Evolutionary conservation across 371 early-diverging fungal genomes (phyloP), one percentile per base, ranked within the genome.

Genomic region (Gilbertella persicaria): DNA sequence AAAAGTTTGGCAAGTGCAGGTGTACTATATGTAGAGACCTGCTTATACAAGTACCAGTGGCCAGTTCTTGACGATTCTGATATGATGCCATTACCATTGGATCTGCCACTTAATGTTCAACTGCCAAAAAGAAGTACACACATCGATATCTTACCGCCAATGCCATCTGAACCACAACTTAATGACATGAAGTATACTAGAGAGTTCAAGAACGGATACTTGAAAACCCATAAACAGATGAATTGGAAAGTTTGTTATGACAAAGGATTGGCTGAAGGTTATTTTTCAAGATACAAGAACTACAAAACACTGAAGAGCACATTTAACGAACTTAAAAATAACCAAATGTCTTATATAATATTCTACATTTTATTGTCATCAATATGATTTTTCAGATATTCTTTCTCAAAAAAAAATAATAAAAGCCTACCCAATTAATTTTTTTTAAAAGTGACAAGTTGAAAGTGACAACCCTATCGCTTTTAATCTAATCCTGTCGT

Each of bases 161-260:
- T 51, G 38, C 43, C 43, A 41, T 43, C 43, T 42, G 43, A 42
- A 43, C 43, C 43, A 51, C 52, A 30, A 51, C 43, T 42, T 23
- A 43, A 51, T 33, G 52, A 43, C 17, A 43, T 51, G 23, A 42
- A 51, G 28, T 51, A 51, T 42, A 42, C 52, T 38, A 52, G 43
- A 38, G 52, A 37, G 26, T 43, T 42, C 30, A 52, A 52, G 30
- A 44, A 43, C 10, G 52, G 33, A 52, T 43, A 52, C 38, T 8
- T 52, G 26, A 52, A 52, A 52, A 30, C 44, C 41, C 52, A 42
- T 24, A 52, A 43, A 52, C 52, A 52, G 41, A 52, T 43, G 52
- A 23, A 52, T 38, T 52, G 52, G 52, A 52, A 52, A 36, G 36
- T 35, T 43, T 52, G n/a, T n/a, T n/a, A n/a, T n/a, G n/a, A n/a